phyloP scores from a whole-genome alignment of 768 basidiomycete species.

The Tulasnella sp. region DNA sequence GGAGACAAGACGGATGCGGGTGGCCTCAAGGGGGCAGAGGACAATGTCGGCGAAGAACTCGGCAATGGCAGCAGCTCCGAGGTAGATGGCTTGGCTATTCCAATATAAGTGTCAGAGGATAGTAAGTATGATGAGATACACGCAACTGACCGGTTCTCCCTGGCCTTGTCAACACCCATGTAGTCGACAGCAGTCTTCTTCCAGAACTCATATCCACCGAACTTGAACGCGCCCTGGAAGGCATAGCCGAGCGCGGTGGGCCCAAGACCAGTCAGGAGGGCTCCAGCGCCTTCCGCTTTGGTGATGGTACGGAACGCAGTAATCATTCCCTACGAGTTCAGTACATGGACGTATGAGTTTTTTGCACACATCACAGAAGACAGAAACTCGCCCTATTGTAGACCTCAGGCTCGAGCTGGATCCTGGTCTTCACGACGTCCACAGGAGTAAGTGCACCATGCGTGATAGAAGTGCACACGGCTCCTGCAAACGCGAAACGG shows the following conservation, averaged over 20 bases:
- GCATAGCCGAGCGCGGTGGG: slow-evolving; percentile 92
- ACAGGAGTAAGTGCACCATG: slow-evolving; percentile 27
- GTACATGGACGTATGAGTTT: no score
- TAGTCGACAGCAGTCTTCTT: slow-evolving; percentile 87
- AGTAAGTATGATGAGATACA: no score
- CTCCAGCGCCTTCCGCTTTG: slow-evolving; percentile 70
- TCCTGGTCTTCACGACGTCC: slow-evolving; percentile 29
- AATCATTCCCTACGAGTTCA: slow-evolving; percentile 37
- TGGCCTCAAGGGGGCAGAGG: slow-evolving; percentile 78
- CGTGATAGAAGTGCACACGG: slow-evolving; percentile 24
- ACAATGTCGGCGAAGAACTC: slow-evolving; percentile 95
- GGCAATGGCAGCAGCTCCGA: slow-evolving; percentile 86
- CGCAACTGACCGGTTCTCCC: slow-evolving; percentile 37
- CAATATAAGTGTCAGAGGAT: slow-evolving; percentile 36
- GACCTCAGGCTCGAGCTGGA: slow-evolving; percentile 27
- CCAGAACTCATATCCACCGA: slow-evolving; percentile 95
- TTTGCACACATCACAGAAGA: not conserved
- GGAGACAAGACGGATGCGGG: slow-evolving; percentile 34
- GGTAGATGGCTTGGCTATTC: slow-evolving; percentile 88
- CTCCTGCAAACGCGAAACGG: slow-evolving; percentile 24
- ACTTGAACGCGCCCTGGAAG: slow-evolving; percentile 96
- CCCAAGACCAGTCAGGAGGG: slow-evolving; percentile 90
- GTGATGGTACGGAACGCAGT: slow-evolving; percentile 53
- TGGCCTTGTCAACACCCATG: slow-evolving; percentile 66
- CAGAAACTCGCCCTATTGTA: slow-evolving; percentile 25